phyloP scores from a whole-genome alignment of 768 basidiomycete genomes.

The Rhodocollybia butyracea region DNA sequence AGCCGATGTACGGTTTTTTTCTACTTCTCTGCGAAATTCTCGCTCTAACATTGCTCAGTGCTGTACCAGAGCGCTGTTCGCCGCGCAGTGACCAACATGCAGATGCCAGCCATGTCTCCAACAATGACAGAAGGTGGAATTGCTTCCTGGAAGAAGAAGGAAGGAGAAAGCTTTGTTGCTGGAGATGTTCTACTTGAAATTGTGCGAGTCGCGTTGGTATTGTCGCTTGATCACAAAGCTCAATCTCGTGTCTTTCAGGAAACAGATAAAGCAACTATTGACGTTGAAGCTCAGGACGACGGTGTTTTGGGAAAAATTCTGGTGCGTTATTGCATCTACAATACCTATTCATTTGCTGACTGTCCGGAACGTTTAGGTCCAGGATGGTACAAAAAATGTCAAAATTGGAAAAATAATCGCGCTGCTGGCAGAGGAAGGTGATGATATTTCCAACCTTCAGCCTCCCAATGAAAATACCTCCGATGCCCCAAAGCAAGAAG shows the following conservation, averaged over 20 bases:
- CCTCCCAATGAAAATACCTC: constrained; percentile 45
- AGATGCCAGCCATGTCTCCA: constrained; percentile 97
- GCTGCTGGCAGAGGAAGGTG: constrained; percentile 92
- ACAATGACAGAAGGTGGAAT: constrained; percentile 97
- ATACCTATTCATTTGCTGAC: not conserved
- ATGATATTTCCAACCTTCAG: constrained; percentile 86
- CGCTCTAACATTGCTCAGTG: constrained; percentile 27
- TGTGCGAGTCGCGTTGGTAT: constrained; percentile 40
- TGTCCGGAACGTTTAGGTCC: constrained; percentile 44
- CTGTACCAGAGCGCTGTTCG: constrained; percentile 51
- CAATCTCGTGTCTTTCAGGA: constrained; percentile 45
- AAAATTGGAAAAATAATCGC: constrained; percentile 89
- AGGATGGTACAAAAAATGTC: constrained; percentile 81
- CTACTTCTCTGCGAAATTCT: not conserved
- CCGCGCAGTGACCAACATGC: constrained; percentile 67
- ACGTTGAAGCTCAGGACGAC: constrained; percentile 98
- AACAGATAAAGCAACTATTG: constrained; percentile 95
- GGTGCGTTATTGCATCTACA: constrained; percentile 40
- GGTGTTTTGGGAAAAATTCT: constrained; percentile 92
- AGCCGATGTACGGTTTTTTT: not conserved
- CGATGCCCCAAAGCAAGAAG: constrained; percentile 22
- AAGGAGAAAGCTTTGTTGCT: constrained; percentile 73
- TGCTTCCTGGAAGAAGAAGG: constrained; percentile 84
- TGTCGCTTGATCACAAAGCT: not conserved
- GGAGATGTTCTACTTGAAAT: constrained; percentile 91